Evolutionary conservation across 106 monocot genomes (phyloP), one percentile per base, ranked within the genome.

Genomic region (Dioscorea dumetorum): DNA sequence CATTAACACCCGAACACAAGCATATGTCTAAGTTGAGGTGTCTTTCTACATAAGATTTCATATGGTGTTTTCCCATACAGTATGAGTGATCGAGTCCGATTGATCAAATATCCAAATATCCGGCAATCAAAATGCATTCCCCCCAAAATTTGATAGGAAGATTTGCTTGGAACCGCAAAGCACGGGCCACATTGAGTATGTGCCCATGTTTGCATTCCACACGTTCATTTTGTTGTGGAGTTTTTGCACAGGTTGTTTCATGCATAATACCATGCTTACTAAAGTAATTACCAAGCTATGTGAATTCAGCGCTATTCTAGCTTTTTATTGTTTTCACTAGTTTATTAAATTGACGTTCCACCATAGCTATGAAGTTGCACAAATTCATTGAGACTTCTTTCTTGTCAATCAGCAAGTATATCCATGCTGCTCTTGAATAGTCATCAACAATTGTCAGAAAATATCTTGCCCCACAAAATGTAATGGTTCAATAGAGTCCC

Each of bases 171-270:
- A 56, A 56, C 14, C 54, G 2, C 18, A 56, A 17, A 56, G 54
- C 54, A 56, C 54, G 54, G 33, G 68, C 68, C 8, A 69, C 57
- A 8, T 69, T 57, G 23, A 67, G 50, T 49, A 67, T 2, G 16
- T 67, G 50, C 23, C 50, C 8, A 67, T 67, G 51, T 16, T 67
- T 67, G 12, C 67, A n/a, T 51, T 67, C 67, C 48, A 67, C 28
- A 69, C 54, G 18, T 6, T 18, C 68, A 32, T 69, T 69, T 57
- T 69, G 68, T 69, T 69, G 56, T 8, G 68, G 33, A 6, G 57
- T 69, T n/a, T 31, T 18, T 5, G 16, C 18, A 57, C 56, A 69
- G 17, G 56, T 13, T 19, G 5, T 23, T 33, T 69, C 33, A 69
- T 69, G 68, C 0, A n/a, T 4, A 57, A 69, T 57, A 6, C 68